Evolutionary conservation across 2,329 filamentous ascomycete genomes (phyloP), one percentile per base, ranked within the genome.

Genomic region (Gaeumannomyces sp.): DNA sequence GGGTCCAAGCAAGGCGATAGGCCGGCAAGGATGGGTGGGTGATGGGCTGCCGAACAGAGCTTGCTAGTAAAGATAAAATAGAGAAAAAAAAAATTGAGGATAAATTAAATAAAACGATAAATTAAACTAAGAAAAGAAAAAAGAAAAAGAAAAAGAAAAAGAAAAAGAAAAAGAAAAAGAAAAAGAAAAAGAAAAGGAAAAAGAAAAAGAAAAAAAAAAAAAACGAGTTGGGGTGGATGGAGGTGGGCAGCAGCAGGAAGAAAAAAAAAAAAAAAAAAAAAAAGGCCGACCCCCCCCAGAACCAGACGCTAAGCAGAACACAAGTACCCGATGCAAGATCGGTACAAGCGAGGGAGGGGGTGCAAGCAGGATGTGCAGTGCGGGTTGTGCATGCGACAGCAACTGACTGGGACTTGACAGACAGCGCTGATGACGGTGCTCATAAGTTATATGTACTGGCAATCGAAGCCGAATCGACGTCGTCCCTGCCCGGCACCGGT

Each of bases 401-500:
- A n/a, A 53, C 4, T 22, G 38, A 45, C 38, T 45, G 13, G 38
- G 22, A 25, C 45, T 11, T 53, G 45, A 53, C 19, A 53, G 45
- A 25, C 45, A 10, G 45, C 45, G 22, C 45, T n/a, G 45, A 53
- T 53, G 45, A 22, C 45, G 22, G 45, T 25, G n/a, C 45, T 25
- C 45, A 22, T n/a, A n/a, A 53, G 45, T 53, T 53, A n/a, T 53
- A 50, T 53, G 45, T 53, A 22, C 45, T 22, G 22, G 45, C 45
- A 65, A 66, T 67, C 65, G 66, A 65, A 60, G 61, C 50, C 45
- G 53, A 29, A 31, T 25, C 57, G 59, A 59, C 31, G 38, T 22
- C 60, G 53, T 53, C 60, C 59, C 59, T 56, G 64, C 65, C 10
- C 19, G 59, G 22, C 29, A 33, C 29, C 13, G 29, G 27, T 22